A percentile compares a stretch with the other conserved stretches of the same genome.
Conservation (phyloP, 306 rosid species). For the Echinosophora koreensis region DNA sequence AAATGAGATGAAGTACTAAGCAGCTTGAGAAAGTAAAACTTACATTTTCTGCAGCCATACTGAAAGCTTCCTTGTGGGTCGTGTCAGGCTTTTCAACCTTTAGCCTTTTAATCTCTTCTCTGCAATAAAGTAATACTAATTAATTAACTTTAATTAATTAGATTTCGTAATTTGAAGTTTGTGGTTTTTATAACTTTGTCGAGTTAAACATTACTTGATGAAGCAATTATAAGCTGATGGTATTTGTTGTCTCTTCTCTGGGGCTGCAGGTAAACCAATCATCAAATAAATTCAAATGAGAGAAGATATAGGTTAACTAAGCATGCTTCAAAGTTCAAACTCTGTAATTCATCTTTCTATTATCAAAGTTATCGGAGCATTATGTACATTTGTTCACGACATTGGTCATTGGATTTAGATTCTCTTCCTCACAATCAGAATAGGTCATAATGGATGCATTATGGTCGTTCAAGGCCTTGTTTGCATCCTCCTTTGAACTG, state of each 20-base stretch:
- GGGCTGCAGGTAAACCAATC: conserved; percentile 59
- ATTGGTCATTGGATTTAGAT: conserved; percentile 55
- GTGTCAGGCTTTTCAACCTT: conserved; percentile 81
- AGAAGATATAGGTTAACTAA: conserved; percentile 2
- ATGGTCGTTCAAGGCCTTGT: conserved; percentile 51
- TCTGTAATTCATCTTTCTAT: neutral
- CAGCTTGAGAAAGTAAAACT: conserved; percentile 19
- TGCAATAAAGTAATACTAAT: conserved; percentile 47
- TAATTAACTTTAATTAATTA: neutral
- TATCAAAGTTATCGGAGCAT: conserved; percentile 8
- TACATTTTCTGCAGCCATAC: conserved; percentile 90
- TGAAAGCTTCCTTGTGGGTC: conserved; percentile 96
- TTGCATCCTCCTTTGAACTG: conserved; percentile 58
- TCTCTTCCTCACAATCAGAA: conserved; percentile 77
- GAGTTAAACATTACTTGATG: conserved; percentile 71
- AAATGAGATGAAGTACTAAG: neutral
- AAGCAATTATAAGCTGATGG: conserved; percentile 94
- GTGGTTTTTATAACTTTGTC: neutral
- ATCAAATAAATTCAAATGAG: neutral
- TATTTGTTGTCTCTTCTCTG: conserved; percentile 93
- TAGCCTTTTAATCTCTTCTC: conserved; percentile 92
- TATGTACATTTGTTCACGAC: conserved; percentile 81
- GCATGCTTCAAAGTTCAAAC: conserved; percentile 11
- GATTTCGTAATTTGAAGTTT: neutral
- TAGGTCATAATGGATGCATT: conserved; percentile 55